Evolutionary conservation across 805 yeast species (phyloP), one percentile per base, ranked within the genome.

Genomic region (Candida lessepsii): DNA sequence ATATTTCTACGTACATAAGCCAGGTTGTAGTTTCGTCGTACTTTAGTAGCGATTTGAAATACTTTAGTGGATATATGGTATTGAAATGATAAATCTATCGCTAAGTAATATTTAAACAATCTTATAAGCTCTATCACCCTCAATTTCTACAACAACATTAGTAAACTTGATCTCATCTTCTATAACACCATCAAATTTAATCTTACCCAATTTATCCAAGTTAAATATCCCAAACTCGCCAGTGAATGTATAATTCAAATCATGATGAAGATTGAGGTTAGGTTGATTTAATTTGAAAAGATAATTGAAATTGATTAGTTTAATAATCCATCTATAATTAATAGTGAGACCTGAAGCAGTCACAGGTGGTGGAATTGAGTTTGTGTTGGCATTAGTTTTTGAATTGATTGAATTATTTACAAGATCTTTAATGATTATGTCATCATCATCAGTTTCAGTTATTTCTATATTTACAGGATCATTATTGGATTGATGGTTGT

Each of bases 101-200:
- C n/a, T n/a, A n/a, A n/a, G n/a, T n/a, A n/a, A n/a, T n/a, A n/a
- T 11, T 21, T 28, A 45, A 9, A 45, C 31, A 8, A 45, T 39
- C 33, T 37, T 39, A 32, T 41, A 46, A n/a, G 10, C n/a, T 35
- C 46, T 9, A 28, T 33, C 25, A 20, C 37, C 25, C 29, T 39
- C 41, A 13, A 39, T 39, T 11, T 39, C 42, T 15, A 28, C 43
- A 20, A 27, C 27, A 9, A 46, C 30, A 15, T 27, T 30, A n/a
- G 30, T 32, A 24, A 47, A 47, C 41, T 37, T 41, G 13, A 47
- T 42, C 17, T 47, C 42, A 21, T 44, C 37, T 21, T 44, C 34
- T 8, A 47, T 31, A 2, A 41, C 33, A 4, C 50, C 50, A 16
- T 35, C 34, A 15, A 41, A 45, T 13, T 28, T 34, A 4, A 47